phyloP scores from a whole-genome alignment of 345 rosid genomes.

The Rubroshorea leprosula region DNA sequence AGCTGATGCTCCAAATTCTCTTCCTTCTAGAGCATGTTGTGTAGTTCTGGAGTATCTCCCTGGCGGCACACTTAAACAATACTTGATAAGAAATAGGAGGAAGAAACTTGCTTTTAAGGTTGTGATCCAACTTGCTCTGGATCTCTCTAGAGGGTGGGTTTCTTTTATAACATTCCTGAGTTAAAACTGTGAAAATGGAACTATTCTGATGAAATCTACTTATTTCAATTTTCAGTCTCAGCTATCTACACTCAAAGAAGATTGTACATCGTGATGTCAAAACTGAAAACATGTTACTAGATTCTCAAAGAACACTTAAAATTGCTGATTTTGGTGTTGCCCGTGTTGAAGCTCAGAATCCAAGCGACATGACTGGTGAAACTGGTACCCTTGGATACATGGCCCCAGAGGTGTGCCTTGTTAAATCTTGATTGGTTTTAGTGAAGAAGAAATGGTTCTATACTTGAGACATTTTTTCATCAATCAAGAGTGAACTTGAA shows the following conservation, averaged over 20 bases:
- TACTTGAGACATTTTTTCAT: too few species aligned
- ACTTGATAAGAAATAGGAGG: slow-evolving; percentile 56
- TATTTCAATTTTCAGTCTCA: slow-evolving; percentile 48
- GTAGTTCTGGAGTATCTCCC: slow-evolving; percentile 80
- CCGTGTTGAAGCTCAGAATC: slow-evolving; percentile 94
- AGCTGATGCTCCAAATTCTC: slow-evolving; percentile 25
- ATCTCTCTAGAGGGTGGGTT: slow-evolving; percentile 80
- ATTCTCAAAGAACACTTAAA: slow-evolving; percentile 50
- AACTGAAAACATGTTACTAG: slow-evolving; percentile 86
- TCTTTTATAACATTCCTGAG: neutral
- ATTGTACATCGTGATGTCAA: slow-evolving; percentile 97
- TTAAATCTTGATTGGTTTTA: neutral
- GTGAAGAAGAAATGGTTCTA: too few species aligned
- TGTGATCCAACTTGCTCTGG: slow-evolving; percentile 82
- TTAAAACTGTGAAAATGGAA: neutral
- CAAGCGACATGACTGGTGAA: slow-evolving; percentile 94
- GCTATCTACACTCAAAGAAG: slow-evolving; percentile 82
- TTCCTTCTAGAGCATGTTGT: slow-evolving; percentile 80
- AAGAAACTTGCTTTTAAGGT: slow-evolving; percentile 72
- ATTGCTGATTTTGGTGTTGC: slow-evolving; percentile 99
- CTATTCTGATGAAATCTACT: neutral
- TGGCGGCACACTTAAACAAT: slow-evolving; percentile 84
- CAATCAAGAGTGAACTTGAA: too few species aligned
- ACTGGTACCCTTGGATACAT: slow-evolving; percentile 94
- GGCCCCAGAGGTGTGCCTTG: slow-evolving; percentile 87